Base-by-base conservation (phyloP, 176 grass and related monocot genomes). In the Aegilops bicornis region DNA sequence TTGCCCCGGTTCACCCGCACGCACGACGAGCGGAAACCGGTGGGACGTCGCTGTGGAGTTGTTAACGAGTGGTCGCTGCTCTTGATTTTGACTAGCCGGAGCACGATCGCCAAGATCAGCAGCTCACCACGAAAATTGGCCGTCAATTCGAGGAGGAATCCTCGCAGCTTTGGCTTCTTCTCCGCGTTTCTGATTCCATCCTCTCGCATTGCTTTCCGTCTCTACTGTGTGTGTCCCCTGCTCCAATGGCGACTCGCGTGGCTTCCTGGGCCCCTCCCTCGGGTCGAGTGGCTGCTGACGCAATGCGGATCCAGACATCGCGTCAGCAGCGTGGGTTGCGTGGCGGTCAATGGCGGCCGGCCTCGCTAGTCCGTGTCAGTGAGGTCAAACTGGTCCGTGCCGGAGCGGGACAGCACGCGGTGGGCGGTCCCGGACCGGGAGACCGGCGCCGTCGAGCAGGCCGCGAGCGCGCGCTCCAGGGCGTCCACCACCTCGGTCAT, bases 401-500 rank as follows among this genome's bases (percentile, higher is more conserved):
- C 88, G 23, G 91, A 89, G 39, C 85, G 76, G 25, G 83, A 85
- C 39, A 81, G 91, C 10, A 19, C 76, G 59, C 83, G 87, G 25
- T 77, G 64, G 13, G 5, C 43, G 11, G 92, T 89, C 22, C n/a
- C 77, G 27, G 64, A 81, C 14, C 87, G 84, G 17, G 84, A 73
- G 12, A 88, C 35, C 19, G 86, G 52, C 6, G 63, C 39, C 4
- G 71, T 74, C 17, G 69, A 50, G 82, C 87, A 93, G 23, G 77
- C 89, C 4, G 27, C 85, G 23, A 95, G 70, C 3, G 95, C 95
- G 70, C 93, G 93, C 61, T 98, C 95, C 6, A 98, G 93, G 5
- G 89, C 93, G 76, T 50, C 64, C 3, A 98, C 95, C 81, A 98
- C 91, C 85, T 98, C 95, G 3, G 87, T 93, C 93, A 98, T 98